Percentiles rank a stretch among this genome's conserved stretches.
Evolutionary conservation across 805 yeast genomes (phyloP).

Genomic region (Candida golubevii): DNA sequence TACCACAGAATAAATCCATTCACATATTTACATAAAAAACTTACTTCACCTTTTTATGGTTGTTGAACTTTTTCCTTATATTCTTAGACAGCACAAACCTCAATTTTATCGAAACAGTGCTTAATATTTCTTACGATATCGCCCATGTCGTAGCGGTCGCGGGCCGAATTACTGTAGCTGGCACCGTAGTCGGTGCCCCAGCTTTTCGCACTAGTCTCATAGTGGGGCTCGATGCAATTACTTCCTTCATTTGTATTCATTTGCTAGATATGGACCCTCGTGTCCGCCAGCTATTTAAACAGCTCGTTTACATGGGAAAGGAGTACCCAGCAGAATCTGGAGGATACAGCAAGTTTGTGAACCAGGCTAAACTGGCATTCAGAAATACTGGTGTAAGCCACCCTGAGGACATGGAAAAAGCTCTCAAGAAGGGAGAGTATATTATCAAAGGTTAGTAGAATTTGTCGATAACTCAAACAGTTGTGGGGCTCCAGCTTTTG

Average conservation of each 20-base stretch:
- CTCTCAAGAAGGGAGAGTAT: slow-evolving; percentile 28
- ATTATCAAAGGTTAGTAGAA: slow-evolving; percentile 22
- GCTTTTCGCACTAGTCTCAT: not conserved
- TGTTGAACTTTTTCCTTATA: no score
- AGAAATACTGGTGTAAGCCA: slow-evolving; percentile 12
- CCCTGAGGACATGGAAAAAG: slow-evolving; percentile 19
- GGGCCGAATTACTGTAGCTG: no score
- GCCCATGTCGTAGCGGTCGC: no score
- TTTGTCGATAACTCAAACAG: no score
- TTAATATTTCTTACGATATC: not conserved
- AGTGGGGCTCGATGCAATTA: no score
- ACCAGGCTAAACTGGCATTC: slow-evolving; percentile 19
- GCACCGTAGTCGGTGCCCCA: not conserved
- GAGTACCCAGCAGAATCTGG: slow-evolving; percentile 33
- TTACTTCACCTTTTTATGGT: no score
- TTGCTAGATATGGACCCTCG: slow-evolving; percentile 10
- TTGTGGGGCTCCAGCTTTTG: no score
- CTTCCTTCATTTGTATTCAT: no score
- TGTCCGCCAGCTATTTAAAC: slow-evolving; percentile 18
- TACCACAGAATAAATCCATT: no score
- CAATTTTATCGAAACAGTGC: not conserved
- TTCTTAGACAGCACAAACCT: no score
- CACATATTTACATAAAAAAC: no score
- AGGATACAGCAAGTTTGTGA: slow-evolving; percentile 24
- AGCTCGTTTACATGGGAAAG: slow-evolving; percentile 30